phyloP scores from a whole-genome alignment of 192 early-diverging fungal genomes.

The Umbelopsis isabellina region DNA sequence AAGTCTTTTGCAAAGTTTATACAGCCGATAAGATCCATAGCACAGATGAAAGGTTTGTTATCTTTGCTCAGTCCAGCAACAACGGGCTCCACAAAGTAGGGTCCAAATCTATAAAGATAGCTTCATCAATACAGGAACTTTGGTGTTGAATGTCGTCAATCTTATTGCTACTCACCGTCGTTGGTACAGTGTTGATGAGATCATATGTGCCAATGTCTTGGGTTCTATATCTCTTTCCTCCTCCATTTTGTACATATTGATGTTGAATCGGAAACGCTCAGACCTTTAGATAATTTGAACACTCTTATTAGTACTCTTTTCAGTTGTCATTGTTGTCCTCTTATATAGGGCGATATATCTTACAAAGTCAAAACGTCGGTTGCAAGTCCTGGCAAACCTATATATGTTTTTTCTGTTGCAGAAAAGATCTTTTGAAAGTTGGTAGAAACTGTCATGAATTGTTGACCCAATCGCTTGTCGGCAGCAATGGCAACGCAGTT shows the following conservation, averaged over 20 bases:
- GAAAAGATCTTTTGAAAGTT: conserved; percentile 95
- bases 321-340: too few relatives aligned
- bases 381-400: conserved; percentile 93
- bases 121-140: neutral
- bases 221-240: conserved; percentile 97
- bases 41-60: conserved; percentile 89
- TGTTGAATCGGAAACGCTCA: conserved; percentile 89
- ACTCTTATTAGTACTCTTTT: too few relatives aligned
- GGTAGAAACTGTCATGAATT: conserved; percentile 91
- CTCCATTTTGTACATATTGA: conserved; percentile 94
- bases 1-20: conserved; percentile 92
- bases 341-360: conserved; percentile 15
- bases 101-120: conserved; percentile 77
- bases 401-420: conserved; percentile 81
- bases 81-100: conserved; percentile 94
- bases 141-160: neutral
- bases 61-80: conserved; percentile 94
- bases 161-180: conserved; percentile 54
- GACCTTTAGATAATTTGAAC: conserved; percentile 47
- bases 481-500: conserved; percentile 97
- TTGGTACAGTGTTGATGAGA: conserved; percentile 96
- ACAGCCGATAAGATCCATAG: conserved; percentile 96
- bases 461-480: conserved; percentile 92
- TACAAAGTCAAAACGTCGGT: conserved; percentile 97
- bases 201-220: conserved; percentile 89